phyloP scores from a whole-genome alignment of 495 filamentous ascomycete species.

The Penicillium cosmopolitanum region DNA sequence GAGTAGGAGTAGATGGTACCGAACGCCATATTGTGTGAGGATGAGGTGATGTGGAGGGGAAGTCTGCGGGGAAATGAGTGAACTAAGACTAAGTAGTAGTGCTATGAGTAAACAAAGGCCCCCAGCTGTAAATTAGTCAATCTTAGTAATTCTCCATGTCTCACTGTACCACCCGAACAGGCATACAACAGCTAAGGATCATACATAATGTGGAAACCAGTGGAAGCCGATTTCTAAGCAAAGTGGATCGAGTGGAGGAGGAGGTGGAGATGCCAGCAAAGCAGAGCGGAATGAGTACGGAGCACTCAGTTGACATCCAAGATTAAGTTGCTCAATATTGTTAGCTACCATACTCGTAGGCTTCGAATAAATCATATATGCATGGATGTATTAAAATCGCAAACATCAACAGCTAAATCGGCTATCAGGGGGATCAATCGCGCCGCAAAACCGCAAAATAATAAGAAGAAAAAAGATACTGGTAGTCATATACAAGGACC shows the following conservation, averaged over 20 bases:
- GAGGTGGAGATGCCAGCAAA: neutral
- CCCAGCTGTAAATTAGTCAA: neutral
- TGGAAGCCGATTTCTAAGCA: neutral
- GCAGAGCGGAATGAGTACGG: neutral
- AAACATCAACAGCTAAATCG: neutral
- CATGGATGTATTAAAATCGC: neutral
- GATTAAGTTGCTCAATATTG: too few species aligned
- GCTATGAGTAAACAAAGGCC: neutral
- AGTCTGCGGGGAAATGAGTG: neutral
- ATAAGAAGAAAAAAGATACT: neutral
- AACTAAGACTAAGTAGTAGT: neutral
- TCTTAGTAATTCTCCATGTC: neutral
- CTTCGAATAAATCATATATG: too few species aligned
- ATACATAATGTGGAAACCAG: neutral
- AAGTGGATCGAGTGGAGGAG: neutral
- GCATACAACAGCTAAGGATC: neutral
- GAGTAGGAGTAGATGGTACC: slow-evolving; percentile 53
- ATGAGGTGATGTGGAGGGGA: slow-evolving; percentile 14
- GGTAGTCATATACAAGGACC: neutral
- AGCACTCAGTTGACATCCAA: too few species aligned
- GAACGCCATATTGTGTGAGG: slow-evolving; percentile 50
- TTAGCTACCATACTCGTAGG: too few species aligned
- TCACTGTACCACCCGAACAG: neutral
- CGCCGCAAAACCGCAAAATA: neutral
- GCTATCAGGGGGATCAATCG: neutral